Conservation (phyloP, 257 asterid species). For the Fraxinus americana region DNA sequence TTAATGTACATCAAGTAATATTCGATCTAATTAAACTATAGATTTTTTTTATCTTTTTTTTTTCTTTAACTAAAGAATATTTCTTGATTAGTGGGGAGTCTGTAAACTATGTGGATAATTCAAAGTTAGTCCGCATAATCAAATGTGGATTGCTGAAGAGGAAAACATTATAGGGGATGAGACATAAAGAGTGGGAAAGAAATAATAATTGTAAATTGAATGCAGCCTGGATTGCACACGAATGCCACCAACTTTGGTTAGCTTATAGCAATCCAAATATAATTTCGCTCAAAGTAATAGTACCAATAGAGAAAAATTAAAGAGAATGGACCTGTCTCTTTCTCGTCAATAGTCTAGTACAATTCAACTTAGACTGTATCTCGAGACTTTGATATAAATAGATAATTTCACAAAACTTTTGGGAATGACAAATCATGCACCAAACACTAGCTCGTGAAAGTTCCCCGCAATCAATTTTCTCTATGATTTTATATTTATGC, state of each 20-base stretch:
- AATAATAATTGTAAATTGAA: constrained; percentile 36
- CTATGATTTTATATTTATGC: too few relatives aligned
- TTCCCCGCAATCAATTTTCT: too few relatives aligned
- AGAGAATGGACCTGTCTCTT: too few relatives aligned
- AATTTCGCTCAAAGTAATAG: too few relatives aligned
- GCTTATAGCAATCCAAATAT: too few relatives aligned
- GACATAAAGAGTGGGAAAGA: constrained; percentile 28
- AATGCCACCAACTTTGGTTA: constrained; percentile 41
- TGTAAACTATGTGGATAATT: not conserved
- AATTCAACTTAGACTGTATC: too few relatives aligned
- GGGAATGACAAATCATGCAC: too few relatives aligned
- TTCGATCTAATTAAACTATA: not conserved
- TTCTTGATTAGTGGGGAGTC: not conserved
- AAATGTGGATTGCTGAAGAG: constrained; percentile 54
- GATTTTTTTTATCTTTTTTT: not conserved
- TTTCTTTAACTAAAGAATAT: not conserved
- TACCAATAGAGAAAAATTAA: too few relatives aligned
- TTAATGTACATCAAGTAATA: not conserved
- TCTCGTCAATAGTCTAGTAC: too few relatives aligned
- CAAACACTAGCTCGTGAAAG: too few relatives aligned
- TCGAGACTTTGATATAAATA: too few relatives aligned
- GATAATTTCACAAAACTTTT: too few relatives aligned
- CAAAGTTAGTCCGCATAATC: not conserved
- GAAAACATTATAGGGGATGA: constrained; percentile 34
- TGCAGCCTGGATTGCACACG: constrained; percentile 64